A percentile compares a stretch with the other conserved stretches of the same genome.
Evolutionary conservation across 345 rosid genomes (phyloP).

Genomic region (Hypericum androsaemum): DNA sequence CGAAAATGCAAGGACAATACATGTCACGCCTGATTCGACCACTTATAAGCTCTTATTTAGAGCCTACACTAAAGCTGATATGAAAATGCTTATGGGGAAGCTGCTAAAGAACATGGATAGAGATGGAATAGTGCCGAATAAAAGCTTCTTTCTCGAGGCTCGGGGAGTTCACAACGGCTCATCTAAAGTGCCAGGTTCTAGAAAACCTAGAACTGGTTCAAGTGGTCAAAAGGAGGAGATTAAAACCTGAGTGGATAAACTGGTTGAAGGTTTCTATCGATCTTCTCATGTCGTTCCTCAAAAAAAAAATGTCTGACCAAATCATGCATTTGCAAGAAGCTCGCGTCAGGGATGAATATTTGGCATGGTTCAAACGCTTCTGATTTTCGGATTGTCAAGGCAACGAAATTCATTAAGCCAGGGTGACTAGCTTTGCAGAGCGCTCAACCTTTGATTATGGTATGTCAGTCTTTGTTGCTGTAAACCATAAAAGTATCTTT

Average conservation of each 20-base stretch:
- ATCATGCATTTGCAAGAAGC: constrained; percentile 4
- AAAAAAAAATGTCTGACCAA: no score
- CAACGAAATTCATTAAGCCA: no score
- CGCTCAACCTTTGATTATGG: no score
- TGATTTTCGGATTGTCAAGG: neutral
- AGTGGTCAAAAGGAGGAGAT: constrained; percentile 13
- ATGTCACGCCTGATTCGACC: constrained; percentile 45
- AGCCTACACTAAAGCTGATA: constrained; percentile 66
- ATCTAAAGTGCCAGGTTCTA: constrained; percentile 29
- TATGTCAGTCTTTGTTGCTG: no score
- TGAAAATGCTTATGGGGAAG: constrained; percentile 58
- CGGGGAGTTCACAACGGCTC: constrained; percentile 49
- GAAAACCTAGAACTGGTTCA: constrained; percentile 10
- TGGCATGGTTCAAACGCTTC: constrained; percentile 9
- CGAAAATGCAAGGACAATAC: constrained; percentile 25
- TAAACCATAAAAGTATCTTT: no score
- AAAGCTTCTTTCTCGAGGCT: constrained; percentile 79
- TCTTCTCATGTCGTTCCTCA: constrained; percentile 5
- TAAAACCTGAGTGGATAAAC: constrained; percentile 15
- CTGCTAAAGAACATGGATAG: constrained; percentile 60
- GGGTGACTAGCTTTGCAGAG: no score
- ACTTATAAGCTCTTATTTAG: constrained; percentile 81
- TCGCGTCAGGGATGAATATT: constrained; percentile 7
- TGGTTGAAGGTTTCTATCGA: constrained; percentile 4
- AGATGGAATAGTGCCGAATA: constrained; percentile 73